Conservation (phyloP, 2,329 filamentous ascomycete genomes). For the Passalora sequoiae region DNA sequence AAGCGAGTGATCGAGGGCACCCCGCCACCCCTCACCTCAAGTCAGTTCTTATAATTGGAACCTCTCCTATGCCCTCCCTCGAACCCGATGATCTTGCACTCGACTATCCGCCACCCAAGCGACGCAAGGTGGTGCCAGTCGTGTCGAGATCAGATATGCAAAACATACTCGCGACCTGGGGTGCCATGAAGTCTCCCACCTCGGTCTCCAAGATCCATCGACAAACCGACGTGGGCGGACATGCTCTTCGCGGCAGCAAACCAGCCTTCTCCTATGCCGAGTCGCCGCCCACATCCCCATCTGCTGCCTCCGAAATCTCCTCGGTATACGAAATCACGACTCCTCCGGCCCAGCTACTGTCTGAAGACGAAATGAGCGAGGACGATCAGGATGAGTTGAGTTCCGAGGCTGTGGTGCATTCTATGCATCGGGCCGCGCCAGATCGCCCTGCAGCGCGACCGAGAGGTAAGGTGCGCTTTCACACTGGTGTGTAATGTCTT, state of each 20-base stretch:
- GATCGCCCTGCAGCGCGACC: not conserved
- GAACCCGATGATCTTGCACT: conserved; percentile 7
- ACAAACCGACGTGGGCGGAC: conserved; percentile 11
- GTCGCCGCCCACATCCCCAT: conserved; percentile 16
- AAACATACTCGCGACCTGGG: conserved; percentile 28
- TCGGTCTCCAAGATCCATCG: conserved; percentile 27
- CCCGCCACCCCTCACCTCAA: no score
- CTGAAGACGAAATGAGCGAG: conserved; percentile 3
- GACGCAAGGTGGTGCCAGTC: conserved; percentile 16
- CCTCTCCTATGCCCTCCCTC: conserved; percentile 3
- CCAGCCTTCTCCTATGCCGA: conserved; percentile 21
- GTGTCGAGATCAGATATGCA: conserved; percentile 16
- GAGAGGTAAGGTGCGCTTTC: no score
- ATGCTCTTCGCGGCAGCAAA: conserved; percentile 12
- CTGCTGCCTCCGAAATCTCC: conserved; percentile 7
- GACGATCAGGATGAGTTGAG: conserved; percentile 21
- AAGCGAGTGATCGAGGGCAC: no score
- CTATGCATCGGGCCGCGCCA: conserved; percentile 11
- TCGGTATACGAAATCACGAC: conserved; percentile 7
- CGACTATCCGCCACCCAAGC: conserved; percentile 20
- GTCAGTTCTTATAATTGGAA: no score
- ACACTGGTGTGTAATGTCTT: no score
- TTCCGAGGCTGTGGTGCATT: conserved; percentile 22
- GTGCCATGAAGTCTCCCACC: conserved; percentile 23
- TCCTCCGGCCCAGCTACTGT: not conserved